Evolutionary conservation across 2,329 filamentous ascomycete species (phyloP), one percentile per base, ranked within the genome.

Genomic region (Aureobasidium sp.): DNA sequence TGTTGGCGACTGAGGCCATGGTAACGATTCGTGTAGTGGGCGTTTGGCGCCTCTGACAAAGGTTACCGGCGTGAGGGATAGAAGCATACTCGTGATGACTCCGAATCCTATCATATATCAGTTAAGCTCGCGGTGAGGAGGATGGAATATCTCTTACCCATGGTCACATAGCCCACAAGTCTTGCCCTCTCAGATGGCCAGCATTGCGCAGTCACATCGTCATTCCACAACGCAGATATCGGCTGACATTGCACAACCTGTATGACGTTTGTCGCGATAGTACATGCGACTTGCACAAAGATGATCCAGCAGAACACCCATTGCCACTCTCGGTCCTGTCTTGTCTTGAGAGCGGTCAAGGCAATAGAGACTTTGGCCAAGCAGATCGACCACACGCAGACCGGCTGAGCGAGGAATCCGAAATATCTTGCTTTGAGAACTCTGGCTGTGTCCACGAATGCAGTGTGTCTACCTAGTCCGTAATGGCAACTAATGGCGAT

Each of bases 401-500:
- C 16, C 4, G 51, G 40, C 40, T 56, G 61, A 10, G 40, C 40
- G 11, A 56, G 29, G 20, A 64, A 64, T 2, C 27, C 43, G 10
- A 43, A 56, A 29, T 56, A n/a, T 5, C 31, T 40, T 27, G 61
- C 61, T 18, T 47, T 64, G 29, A 38, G 5, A 27, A 31, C n/a
- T 38, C 53, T 36, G 18, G n/a, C 42, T 8, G 38, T n/a, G 50
- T 55, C 31, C 20, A 64, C 50, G 23, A 47, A 48, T 11, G 6
- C 29, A 5, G 40, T 64, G 29, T 64, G 61, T 51, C 51, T 55
- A 23, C 61, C 61, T 23, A 64, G 10, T 23, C 61, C 61, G 31
- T 64, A 56, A 40, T 64, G 53, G 23, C 61, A 64, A 27, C 61
- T 48, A n/a, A 56, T 50, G 40, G 51, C 61, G 29, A 38, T 38